Evolutionary conservation across 208 protist species (phyloP).

Genomic region (Trypanosomatidae sp.): DNA sequence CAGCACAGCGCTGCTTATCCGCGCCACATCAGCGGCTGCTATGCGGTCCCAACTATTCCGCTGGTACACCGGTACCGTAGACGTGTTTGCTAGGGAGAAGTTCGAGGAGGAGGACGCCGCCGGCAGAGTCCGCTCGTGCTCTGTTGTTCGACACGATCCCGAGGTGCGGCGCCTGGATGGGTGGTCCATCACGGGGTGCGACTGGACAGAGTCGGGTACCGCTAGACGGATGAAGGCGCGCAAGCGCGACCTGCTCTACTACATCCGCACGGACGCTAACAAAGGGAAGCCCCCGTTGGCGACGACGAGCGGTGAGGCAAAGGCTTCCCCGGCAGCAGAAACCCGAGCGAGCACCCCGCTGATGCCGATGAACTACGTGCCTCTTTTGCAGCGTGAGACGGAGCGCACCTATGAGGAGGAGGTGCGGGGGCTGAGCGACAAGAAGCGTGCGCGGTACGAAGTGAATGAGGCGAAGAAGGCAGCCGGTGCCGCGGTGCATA

Average conservation of each 20-base stretch:
- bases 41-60: conserved; percentile 69
- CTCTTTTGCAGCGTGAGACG: conserved; percentile 67
- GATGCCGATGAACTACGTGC: conserved; percentile 39
- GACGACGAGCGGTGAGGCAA: background rate
- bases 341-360: background rate
- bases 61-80: conserved; percentile 53
- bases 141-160: conserved; percentile 8
- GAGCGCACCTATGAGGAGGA: conserved; percentile 84
- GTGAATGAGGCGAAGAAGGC: conserved; percentile 76
- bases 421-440: conserved; percentile 53
- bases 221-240: conserved; percentile 48
- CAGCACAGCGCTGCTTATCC: conserved; percentile 64
- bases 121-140: background rate
- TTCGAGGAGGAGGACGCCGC: background rate
- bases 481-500: conserved; percentile 14
- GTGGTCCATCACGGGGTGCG: conserved; percentile 71
- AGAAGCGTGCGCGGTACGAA: conserved; percentile 75
- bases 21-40: conserved; percentile 40
- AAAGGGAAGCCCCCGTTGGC: background rate
- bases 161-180: conserved; percentile 23
- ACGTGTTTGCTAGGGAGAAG: conserved; percentile 18
- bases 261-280: conserved; percentile 12
- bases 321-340: no score
- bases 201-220: conserved; percentile 74
- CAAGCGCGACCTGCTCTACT: conserved; percentile 43